Evolutionary conservation across 2,329 filamentous ascomycete genomes (phyloP).

Genomic region (Aspergillus costaricaensis): DNA sequence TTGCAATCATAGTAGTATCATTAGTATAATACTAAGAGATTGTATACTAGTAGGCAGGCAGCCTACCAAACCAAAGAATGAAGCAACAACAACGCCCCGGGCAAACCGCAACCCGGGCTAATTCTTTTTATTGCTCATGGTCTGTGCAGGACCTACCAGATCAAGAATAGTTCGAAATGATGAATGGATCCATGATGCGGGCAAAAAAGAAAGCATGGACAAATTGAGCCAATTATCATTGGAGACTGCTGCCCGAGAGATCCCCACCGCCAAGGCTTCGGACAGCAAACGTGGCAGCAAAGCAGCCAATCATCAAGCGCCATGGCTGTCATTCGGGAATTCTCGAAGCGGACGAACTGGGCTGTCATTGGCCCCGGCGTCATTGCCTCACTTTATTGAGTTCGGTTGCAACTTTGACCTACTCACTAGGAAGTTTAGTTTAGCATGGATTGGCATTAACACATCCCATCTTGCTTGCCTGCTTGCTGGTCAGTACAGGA

Average conservation of each 20-base stretch:
- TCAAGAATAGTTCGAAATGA: no score
- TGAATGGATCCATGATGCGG: no score
- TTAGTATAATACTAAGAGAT: no score
- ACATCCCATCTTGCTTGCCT: background rate
- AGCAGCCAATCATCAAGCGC: constrained; percentile 18
- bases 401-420: background rate
- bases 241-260: background rate
- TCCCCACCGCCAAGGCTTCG: background rate
- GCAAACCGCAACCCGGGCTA: no score
- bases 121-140: background rate
- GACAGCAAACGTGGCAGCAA: constrained; percentile 23
- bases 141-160: background rate
- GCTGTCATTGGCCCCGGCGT: constrained; percentile 21
- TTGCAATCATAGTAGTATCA: background rate
- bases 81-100: no score
- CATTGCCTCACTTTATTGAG: constrained; percentile 32
- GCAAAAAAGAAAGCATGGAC: background rate
- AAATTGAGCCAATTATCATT: background rate
- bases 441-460: no score
- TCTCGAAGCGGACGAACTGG: constrained; percentile 24
- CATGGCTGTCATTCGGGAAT: constrained; percentile 23
- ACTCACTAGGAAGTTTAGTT: no score
- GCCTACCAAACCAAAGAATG: background rate
- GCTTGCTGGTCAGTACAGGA: background rate
- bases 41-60: no score